These are phyloP conservation scores for Leccinellum rugosiceps DNA, from an alignment of 768 basidiomycete species.

Conservation along the genomic window DNA sequence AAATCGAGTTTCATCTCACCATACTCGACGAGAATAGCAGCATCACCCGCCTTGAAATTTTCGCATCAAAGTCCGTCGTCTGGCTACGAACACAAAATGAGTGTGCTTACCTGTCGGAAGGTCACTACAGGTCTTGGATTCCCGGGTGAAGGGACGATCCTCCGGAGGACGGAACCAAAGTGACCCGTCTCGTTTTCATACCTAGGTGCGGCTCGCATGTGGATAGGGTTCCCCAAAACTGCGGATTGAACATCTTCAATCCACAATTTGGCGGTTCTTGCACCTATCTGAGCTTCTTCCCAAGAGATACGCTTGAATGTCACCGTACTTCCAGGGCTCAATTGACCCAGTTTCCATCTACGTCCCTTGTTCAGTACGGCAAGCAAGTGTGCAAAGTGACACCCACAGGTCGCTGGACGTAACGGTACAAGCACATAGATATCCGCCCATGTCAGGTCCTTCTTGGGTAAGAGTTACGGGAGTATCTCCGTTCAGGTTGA, in stretches of 20 bases:
- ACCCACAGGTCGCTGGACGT: slow-evolving; percentile 49
- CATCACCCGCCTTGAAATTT: slow-evolving; percentile 55
- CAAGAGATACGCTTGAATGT: slow-evolving; percentile 50
- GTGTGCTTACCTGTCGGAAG: slow-evolving; percentile 49
- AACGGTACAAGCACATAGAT: slow-evolving; percentile 54
- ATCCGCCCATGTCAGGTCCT: slow-evolving; percentile 63
- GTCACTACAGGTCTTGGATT: slow-evolving; percentile 35
- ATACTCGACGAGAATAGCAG: slow-evolving; percentile 61
- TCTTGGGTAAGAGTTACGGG: slow-evolving; percentile 63
- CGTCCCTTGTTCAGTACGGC: not conserved
- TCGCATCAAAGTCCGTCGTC: not conserved
- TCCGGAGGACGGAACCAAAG: slow-evolving; percentile 13
- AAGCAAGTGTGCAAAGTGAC: not conserved
- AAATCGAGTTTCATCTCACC: slow-evolving; percentile 54
- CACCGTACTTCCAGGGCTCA: slow-evolving; percentile 54
- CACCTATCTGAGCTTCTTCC: slow-evolving; percentile 34
- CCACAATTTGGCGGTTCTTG: slow-evolving; percentile 29
- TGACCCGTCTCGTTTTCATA: not conserved
- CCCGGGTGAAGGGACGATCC: not conserved
- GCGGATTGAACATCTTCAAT: slow-evolving; percentile 22
- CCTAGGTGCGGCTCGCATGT: not conserved
- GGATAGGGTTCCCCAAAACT: not conserved
- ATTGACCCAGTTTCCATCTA: slow-evolving; percentile 70
- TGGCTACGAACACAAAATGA: not conserved
- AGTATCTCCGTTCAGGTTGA: slow-evolving; percentile 69